A percentile compares a stretch with the other conserved stretches of the same genome.
Evolutionary conservation across 1,284 basidiomycete species (phyloP).

Genomic region (Apiotrichum veenhuisii): DNA sequence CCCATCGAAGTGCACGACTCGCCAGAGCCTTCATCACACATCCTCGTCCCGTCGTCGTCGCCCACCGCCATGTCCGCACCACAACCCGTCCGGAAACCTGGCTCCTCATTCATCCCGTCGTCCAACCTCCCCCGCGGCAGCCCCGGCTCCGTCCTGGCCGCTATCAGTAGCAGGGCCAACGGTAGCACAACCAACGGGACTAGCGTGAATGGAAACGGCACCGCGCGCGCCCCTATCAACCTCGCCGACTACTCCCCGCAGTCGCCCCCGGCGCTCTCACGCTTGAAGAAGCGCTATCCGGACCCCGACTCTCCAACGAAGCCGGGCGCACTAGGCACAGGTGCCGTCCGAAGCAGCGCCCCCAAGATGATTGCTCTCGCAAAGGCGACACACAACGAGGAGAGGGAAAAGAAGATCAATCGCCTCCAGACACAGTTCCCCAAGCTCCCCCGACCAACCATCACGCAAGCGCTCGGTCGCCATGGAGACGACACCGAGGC

Average conservation of each 20-base stretch:
- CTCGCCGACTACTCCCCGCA: conserved; percentile 14
- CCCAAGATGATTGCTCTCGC: conserved; percentile 15
- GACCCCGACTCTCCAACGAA: conserved; percentile 14
- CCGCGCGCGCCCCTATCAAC: background rate
- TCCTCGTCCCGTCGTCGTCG: background rate
- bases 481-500: conserved; percentile 16
- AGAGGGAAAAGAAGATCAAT: conserved; percentile 12
- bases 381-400: conserved; percentile 14
- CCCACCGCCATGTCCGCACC: no score
- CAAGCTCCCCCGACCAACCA: conserved; percentile 11
- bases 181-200: background rate
- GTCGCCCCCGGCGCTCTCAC: conserved; percentile 23
- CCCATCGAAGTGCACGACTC: background rate
- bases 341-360: background rate
- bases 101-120: conserved; percentile 8
- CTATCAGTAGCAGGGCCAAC: background rate
- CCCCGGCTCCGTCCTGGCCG: no score
- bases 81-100: no score
- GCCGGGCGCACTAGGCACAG: background rate
- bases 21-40: conserved; percentile 10
- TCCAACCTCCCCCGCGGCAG: conserved; percentile 6
- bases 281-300: conserved; percentile 23
- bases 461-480: conserved; percentile 17
- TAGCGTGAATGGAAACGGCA: background rate
- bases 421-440: conserved; percentile 24